phyloP scores from a whole-genome alignment of 1,139 yeast genomes.

The Geotrichum fermentans region DNA sequence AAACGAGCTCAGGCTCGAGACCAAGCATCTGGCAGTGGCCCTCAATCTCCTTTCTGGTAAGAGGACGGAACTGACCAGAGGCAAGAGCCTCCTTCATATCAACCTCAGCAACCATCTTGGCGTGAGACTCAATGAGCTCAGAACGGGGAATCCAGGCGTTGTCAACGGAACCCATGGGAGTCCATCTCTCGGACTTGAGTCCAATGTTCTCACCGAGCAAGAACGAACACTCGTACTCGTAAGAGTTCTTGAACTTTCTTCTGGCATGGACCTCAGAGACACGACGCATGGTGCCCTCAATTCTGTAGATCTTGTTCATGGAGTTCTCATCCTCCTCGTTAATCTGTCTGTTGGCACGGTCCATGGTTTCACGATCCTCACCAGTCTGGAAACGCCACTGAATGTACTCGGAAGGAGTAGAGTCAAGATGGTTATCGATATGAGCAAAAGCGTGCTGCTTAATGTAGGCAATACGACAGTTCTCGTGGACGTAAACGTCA shows the following conservation, averaged over 20 bases:
- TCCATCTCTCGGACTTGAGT: slow-evolving; percentile 99
- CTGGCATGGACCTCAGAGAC: slow-evolving; percentile 91
- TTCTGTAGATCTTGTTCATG: slow-evolving; percentile 98
- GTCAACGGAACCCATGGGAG: slow-evolving; percentile 98
- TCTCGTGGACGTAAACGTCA: slow-evolving; percentile 99
- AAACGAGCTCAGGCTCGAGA: slow-evolving; percentile 96
- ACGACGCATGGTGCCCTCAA: slow-evolving; percentile 98
- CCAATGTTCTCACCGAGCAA: slow-evolving; percentile 95
- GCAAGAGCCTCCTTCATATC: slow-evolving; percentile 99
- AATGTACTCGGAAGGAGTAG: slow-evolving; percentile 98
- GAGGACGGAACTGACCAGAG: slow-evolving; percentile 99
- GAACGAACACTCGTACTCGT: slow-evolving; percentile 99
- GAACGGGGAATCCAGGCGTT: slow-evolving; percentile 99
- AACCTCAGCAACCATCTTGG: slow-evolving; percentile 99
- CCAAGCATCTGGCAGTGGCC: slow-evolving; percentile 98
- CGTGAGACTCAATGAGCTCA: slow-evolving; percentile 96
- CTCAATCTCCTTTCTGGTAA: slow-evolving; percentile 99
- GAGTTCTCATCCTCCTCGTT: slow-evolving; percentile 95
- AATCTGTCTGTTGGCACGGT: slow-evolving; percentile 98
- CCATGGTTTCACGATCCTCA: slow-evolving; percentile 99
- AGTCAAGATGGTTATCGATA: slow-evolving; percentile 96
- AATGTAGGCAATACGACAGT: slow-evolving; percentile 98
- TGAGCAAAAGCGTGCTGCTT: slow-evolving; percentile 99
- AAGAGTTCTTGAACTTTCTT: slow-evolving; percentile 99
- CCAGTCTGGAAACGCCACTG: slow-evolving; percentile 99